A percentile compares a stretch with the other conserved stretches of the same genome.
phyloP scores from a whole-genome alignment of 352 stramenopile genomes.

The Bremia lactucae region DNA sequence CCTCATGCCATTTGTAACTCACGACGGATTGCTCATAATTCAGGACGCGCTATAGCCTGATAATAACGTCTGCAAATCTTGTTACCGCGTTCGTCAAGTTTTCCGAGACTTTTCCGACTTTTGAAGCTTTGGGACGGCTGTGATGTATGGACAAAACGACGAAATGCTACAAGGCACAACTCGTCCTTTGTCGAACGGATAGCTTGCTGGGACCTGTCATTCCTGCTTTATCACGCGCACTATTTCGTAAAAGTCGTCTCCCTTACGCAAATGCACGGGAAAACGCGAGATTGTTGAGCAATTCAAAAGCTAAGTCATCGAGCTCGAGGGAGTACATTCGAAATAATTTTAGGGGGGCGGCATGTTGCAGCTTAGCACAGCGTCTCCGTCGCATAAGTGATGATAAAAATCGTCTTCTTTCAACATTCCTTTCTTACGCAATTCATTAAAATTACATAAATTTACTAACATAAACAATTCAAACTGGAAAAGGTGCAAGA shows the following conservation, averaged over 20 bases:
- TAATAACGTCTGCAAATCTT: too few relatives aligned
- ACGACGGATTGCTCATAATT: too few relatives aligned
- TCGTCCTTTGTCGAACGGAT: constrained; percentile 80
- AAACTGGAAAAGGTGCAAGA: too few relatives aligned
- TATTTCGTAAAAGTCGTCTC: constrained; percentile 95
- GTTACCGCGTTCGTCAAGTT: too few relatives aligned
- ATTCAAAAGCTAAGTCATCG: constrained; percentile 96
- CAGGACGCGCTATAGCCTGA: too few relatives aligned
- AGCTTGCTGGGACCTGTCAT: constrained; percentile 88
- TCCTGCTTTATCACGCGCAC: constrained; percentile 84
- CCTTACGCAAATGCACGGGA: constrained; percentile 93
- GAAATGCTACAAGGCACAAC: constrained; percentile 89
- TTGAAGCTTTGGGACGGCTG: too few relatives aligned
- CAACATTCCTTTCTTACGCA: too few relatives aligned
- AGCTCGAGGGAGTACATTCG: constrained; percentile 87
- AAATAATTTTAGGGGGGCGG: constrained; percentile 73
- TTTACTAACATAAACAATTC: too few relatives aligned
- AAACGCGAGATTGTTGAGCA: constrained; percentile 85
- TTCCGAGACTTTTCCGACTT: too few relatives aligned
- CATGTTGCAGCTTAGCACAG: constrained; percentile 73
- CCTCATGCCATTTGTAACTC: too few relatives aligned
- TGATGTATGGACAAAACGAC: too few relatives aligned
- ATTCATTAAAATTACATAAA: too few relatives aligned
- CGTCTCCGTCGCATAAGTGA: constrained; percentile 90
- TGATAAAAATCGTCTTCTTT: constrained; percentile 98